Base-by-base conservation (phyloP, 2,329 filamentous ascomycete genomes). In the Pezicula carpinea region DNA sequence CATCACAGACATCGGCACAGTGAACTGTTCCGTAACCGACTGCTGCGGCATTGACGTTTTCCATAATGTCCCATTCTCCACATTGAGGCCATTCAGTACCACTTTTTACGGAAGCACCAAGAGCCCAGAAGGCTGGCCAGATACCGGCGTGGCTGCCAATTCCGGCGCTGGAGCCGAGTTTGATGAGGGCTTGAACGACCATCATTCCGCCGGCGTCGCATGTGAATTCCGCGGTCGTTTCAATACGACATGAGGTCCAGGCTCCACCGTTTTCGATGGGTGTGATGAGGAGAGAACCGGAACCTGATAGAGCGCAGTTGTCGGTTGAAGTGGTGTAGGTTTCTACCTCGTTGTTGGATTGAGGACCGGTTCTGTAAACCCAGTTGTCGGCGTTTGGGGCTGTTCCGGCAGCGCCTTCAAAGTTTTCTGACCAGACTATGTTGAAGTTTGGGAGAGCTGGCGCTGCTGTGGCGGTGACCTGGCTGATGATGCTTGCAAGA, bases 171-270 rank as follows among this genome's bases (percentile, higher is more conserved):
- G 38, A 40, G 10, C 54, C 54, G 18, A 59, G 49, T 14, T 53
- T 56, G 34, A 57, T 32, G 3, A 47, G 41, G 7, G 55, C 22
- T 48, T 59, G 53, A 0, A 59, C 51, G 34, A 55, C 51, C 8
- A 57, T 46, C 29, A 57, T 50, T 5, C 26, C 26, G 19, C 56
- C 56, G 4, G 46, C 17, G 15, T 44, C 35, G 7, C 52, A 43
- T 6, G 34, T 23, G 45, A 54, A 57, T n/a, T 44, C 13, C 2
- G 44, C 34, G 4, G 23, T 19, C 5, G 56, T 40, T 43, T 57
- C 53, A n/a, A 59, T 33, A 26, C 55, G 55, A 52, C 56, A 59
- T 23, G 53, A 55, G n/a, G 50, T 55, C 55, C 56, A 59, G 35
- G 39, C 17, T 8, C 53, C 52, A 39, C 40, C 39, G 21, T 42